Evolutionary conservation across 176 grass and related monocot genomes (phyloP), one percentile per base, ranked within the genome.

Genomic region (Rhipidocladum racemiflorum): DNA sequence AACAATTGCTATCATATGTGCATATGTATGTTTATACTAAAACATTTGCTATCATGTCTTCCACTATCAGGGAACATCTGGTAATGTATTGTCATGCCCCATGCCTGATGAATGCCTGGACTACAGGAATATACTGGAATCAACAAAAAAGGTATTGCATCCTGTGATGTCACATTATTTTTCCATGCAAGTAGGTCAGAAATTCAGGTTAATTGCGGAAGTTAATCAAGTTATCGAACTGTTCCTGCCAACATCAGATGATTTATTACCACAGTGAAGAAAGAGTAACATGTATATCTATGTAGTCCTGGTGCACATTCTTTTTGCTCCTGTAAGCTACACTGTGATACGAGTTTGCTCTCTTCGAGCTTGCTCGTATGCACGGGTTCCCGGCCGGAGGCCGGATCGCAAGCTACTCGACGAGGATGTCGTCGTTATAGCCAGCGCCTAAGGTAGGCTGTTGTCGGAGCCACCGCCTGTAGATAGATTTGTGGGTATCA

Each of bases 31-130:
- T 29, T 62, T 54, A 20, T 82, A 36, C 38, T 75, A 42, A 68
- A 71, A 66, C 12, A 50, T 76, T 89, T 43, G 1, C 17, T 88
- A 42, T 44, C 34, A 30, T 77, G 21, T 61, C 72, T 76, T 83
- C 17, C 16, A 40, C 65, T 89, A 43, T 62, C 81, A 98, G 95
- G 95, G 81, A 85, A 81, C 87, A 85, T 87, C 66, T 77, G 79
- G 71, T 88, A 25, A 78, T 65, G 50, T 91, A 67, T 79, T 75
- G 55, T 89, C 89, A 38, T 98, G 88, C 29, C 71, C 95, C 16
- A 92, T 88, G 74, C 90, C 95, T 60, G 95, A 98, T 89, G 90
- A 89, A 90, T 86, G 77, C 76, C 81, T 95, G 48, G 95, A 95
- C 75, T 98, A 93, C 79, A 85, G 82, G 51, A 89, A 86, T 78